Conservation (phyloP, 441 rosid genomes). For the Viola pubescens region DNA sequence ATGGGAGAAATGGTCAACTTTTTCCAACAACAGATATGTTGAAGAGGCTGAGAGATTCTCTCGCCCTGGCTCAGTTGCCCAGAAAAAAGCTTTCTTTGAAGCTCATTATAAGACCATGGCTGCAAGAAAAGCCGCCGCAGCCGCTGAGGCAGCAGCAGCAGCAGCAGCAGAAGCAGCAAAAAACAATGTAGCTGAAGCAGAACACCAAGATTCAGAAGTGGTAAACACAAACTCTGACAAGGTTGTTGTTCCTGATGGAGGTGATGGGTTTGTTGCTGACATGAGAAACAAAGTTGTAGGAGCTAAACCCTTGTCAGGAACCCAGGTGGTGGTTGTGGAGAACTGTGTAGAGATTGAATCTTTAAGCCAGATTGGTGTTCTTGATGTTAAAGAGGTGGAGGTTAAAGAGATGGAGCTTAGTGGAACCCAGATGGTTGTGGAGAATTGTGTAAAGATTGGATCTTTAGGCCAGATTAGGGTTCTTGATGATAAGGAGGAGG, state of each 20-base stretch:
- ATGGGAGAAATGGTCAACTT: conserved; percentile 92
- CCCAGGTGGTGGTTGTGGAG: conserved; percentile 13
- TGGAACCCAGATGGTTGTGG: conserved; percentile 17
- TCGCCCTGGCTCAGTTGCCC: conserved; percentile 83
- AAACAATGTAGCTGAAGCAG: conserved; percentile 18
- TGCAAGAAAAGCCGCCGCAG: conserved; percentile 40
- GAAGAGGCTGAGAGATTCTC: conserved; percentile 81
- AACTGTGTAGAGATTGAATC: conserved; percentile 20
- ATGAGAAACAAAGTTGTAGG: conserved; percentile 7
- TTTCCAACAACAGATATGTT: conserved; percentile 70
- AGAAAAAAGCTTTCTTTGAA: conserved; percentile 82
- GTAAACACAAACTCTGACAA: conserved; percentile 8
- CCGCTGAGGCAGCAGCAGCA: conserved; percentile 29
- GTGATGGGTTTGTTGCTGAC: conserved; percentile 13
- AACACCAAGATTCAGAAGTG: conserved; percentile 16
- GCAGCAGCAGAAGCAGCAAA: conserved; percentile 27
- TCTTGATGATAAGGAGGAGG: conserved; percentile 11
- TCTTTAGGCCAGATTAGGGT: conserved; percentile 18
- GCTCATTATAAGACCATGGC: conserved; percentile 74
- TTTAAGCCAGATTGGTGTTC: conserved; percentile 18
- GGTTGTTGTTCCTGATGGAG: conserved; percentile 13
- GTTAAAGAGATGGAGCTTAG: conserved; percentile 7
- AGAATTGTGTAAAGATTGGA: conserved; percentile 19
- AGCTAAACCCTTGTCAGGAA: conserved; percentile 12
- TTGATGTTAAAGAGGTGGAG: conserved; percentile 11